Percentiles rank a stretch among this genome's conserved stretches.
Evolutionary conservation across 2,329 filamentous ascomycete species (phyloP).

Genomic region (Sporothrix brasiliensis): DNA sequence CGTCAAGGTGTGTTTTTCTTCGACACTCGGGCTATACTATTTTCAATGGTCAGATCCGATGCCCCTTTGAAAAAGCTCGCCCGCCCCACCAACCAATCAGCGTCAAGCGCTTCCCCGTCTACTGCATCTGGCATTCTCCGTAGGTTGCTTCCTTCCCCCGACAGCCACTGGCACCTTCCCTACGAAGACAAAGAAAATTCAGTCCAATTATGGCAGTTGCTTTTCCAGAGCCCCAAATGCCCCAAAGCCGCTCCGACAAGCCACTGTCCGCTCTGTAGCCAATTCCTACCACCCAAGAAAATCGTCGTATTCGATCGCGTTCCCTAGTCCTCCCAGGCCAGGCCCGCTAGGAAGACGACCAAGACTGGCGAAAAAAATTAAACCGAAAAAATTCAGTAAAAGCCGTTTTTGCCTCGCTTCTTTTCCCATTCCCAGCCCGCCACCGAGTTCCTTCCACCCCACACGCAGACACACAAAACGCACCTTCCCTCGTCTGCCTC

Average conservation of each 20-base stretch:
- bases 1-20: not conserved
- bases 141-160: slow-evolving; percentile 11
- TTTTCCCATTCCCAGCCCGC: slow-evolving; percentile 18
- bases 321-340: slow-evolving; percentile 18
- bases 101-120: slow-evolving; percentile 12
- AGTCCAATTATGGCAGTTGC: slow-evolving; percentile 26
- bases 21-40: not conserved
- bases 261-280: slow-evolving; percentile 21
- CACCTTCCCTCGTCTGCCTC: slow-evolving; percentile 11
- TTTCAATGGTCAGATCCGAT: slow-evolving; percentile 9
- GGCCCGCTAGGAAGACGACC: slow-evolving; percentile 7
- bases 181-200: slow-evolving; percentile 8
- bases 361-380: slow-evolving; percentile 31
- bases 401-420: slow-evolving; percentile 26
- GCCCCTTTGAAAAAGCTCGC: slow-evolving; percentile 26
- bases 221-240: not conserved
- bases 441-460: slow-evolving; percentile 3
- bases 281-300: slow-evolving; percentile 27
- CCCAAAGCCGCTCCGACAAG: not conserved
- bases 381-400: slow-evolving; percentile 32
- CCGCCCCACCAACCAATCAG: slow-evolving; percentile 24
- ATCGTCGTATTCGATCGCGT: slow-evolving; percentile 31
- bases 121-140: not conserved
- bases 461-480: slow-evolving; percentile 13
- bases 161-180: slow-evolving; percentile 13